phyloP scores from a whole-genome alignment of 1,284 basidiomycete genomes.

The Volvariella volvacea region DNA sequence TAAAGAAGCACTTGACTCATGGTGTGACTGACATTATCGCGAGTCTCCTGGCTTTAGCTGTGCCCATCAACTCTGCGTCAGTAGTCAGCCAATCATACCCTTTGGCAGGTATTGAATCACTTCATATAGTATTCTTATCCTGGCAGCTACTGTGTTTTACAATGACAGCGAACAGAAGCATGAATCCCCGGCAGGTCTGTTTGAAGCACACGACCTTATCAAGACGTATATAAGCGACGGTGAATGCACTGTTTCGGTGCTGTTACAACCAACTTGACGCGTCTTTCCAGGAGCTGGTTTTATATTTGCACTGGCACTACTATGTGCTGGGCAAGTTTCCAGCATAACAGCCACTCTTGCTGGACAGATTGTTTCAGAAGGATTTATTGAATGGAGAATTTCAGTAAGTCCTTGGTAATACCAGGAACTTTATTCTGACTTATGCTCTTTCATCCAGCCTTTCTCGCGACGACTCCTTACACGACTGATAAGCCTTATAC shows the following conservation, averaged over 20 bases:
- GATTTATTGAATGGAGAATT: conserved; percentile 78
- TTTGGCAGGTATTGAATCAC: background rate
- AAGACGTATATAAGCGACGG: conserved; percentile 50
- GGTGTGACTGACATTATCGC: conserved; percentile 49
- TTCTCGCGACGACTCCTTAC: conserved; percentile 70
- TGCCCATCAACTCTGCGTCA: conserved; percentile 65
- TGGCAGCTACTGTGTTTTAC: conserved; percentile 56
- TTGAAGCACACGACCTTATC: conserved; percentile 65
- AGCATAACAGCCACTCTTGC: conserved; percentile 80
- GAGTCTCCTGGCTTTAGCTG: conserved; percentile 56
- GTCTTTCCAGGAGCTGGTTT: conserved; percentile 48
- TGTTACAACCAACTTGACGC: background rate
- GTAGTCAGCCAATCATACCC: conserved; percentile 9
- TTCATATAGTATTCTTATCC: conserved; percentile 40
- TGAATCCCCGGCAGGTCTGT: conserved; percentile 49
- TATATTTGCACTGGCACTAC: conserved; percentile 71
- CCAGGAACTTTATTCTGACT: conserved; percentile 4
- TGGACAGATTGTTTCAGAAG: conserved; percentile 80
- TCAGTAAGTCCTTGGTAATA: conserved; percentile 40
- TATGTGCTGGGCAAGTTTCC: conserved; percentile 77
- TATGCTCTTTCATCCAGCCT: too few relatives aligned
- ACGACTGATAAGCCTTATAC: conserved; percentile 67
- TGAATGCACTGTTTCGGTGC: conserved; percentile 19
- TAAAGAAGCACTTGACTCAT: conserved; percentile 59
- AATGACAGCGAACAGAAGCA: conserved; percentile 26